These are phyloP conservation scores for Alopecurus myosuroides DNA, from an alignment of 176 grass and related monocot species.

Conservation along the genomic window DNA sequence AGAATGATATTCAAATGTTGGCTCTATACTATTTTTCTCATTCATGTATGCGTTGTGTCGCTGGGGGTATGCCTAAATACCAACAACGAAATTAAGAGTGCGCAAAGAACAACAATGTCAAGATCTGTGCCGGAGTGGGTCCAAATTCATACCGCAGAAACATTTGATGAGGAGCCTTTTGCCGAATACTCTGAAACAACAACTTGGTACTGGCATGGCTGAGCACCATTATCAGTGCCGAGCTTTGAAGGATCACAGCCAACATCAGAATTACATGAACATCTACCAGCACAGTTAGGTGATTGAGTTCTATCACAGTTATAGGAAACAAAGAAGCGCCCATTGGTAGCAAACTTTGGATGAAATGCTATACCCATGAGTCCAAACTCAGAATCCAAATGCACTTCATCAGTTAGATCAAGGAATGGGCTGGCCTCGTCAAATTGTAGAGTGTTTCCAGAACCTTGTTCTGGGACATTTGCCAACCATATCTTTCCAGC, in stretches of 20 bases:
- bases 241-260: conserved; percentile 86
- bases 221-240: conserved; percentile 46
- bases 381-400: conserved; percentile 68
- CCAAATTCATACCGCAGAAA: conserved; percentile 48
- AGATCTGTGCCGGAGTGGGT: background rate
- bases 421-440: conserved; percentile 74
- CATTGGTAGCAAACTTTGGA: conserved; percentile 71
- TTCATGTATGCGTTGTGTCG: background rate
- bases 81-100: background rate
- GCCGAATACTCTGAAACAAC: conserved; percentile 77
- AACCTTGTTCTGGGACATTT: conserved; percentile 71
- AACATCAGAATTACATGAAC: conserved; percentile 88
- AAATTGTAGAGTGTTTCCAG: conserved; percentile 44
- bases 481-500: conserved; percentile 85
- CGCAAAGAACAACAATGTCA: background rate
- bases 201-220: conserved; percentile 74
- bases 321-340: conserved; percentile 88
- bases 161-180: conserved; percentile 53
- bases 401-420: conserved; percentile 85
- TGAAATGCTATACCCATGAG: conserved; percentile 90
- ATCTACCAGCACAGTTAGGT: conserved; percentile 57
- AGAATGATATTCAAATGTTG: background rate
- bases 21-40: background rate
- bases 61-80: background rate
- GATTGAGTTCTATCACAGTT: conserved; percentile 69